Percentiles rank a stretch among this genome's conserved stretches.
phyloP scores from a whole-genome alignment of 192 early-diverging fungal genomes.

The Coemansia pectinata region DNA sequence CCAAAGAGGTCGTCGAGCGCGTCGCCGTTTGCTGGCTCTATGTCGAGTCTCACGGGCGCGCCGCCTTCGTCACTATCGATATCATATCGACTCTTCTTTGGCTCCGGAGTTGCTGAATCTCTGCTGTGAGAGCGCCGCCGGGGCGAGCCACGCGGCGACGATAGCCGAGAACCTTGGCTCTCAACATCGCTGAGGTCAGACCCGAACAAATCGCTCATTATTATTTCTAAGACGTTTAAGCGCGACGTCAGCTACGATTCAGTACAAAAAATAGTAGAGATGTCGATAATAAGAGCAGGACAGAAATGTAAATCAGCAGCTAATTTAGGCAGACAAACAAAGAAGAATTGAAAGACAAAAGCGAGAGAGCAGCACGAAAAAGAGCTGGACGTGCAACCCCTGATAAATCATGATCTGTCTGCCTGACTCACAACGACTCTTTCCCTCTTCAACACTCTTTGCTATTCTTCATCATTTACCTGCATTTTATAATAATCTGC shows the following conservation, averaged over 20 bases:
- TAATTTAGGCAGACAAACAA: background rate
- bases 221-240: background rate
- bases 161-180: background rate
- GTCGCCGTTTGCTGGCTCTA: background rate
- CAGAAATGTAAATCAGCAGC: background rate
- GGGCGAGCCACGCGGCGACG: constrained; percentile 10
- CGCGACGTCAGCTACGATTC: background rate
- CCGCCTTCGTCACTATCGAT: constrained; percentile 17
- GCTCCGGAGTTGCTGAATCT: constrained; percentile 27
- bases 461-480: background rate
- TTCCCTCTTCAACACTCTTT: background rate
- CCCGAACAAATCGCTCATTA: constrained; percentile 53
- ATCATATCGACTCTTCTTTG: constrained; percentile 27
- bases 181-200: constrained; percentile 48
- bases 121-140: background rate
- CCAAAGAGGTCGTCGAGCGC: constrained; percentile 30
- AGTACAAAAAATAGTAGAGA: background rate
- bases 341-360: background rate
- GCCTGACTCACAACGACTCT: background rate
- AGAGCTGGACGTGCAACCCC: background rate
- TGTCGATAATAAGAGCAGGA: background rate
- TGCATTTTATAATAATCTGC: constrained; percentile 11
- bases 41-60: background rate
- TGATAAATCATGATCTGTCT: background rate
- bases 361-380: background rate